Base-by-base conservation (phyloP, 108 stramenopile species). In the Aurantiochytrium sp. region DNA sequence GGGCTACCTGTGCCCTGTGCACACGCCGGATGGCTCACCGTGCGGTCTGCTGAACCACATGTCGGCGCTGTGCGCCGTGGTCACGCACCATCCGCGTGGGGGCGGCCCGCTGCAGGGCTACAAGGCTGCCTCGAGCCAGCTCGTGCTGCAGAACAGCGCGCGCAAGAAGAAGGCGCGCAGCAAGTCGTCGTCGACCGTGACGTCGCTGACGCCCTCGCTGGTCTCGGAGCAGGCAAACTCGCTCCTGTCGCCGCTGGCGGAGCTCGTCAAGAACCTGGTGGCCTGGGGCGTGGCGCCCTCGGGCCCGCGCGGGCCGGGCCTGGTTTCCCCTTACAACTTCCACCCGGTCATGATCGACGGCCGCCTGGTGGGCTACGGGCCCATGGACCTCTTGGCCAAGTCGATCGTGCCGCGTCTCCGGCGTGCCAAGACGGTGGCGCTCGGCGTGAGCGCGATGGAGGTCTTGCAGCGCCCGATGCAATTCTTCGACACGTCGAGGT, bases 1-100 rank as follows among this genome's bases (percentile, higher is more conserved):
- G 97, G 98, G 98, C 12, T 99, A 97, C 87, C 89, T 99, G 39
- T 99, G 99, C 91, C 99, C 99, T 21, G 99, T 99, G 34, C 99
- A 99, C 91, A 99, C 99, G 27, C 99, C 99, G 2, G 99, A 99
- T 93, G 99, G 99, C 8, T 95, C 96, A 5, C 99, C 99, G 12
- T 99, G 99, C 91, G 99, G 99, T 59, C 91, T 99, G 55, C 90
- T 99, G 85, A 97, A 96, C 93, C 99, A 99, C 88, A 68, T 99
- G 68, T 92, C 97, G 15, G 87, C 97, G 36, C 93, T 94, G 87
- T 94, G 95, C 81, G 69, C 89, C 32, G 93, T 93, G 15, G 90
- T 89, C 27, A 68, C 86, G 27, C 52, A 87, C 42, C 55, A 81
- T 12, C 73, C 73, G 81, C 42, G 54, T 34, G 85, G 55, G 37